phyloP scores from a whole-genome alignment of 345 rosid species.

The Barbarea vulgaris region DNA sequence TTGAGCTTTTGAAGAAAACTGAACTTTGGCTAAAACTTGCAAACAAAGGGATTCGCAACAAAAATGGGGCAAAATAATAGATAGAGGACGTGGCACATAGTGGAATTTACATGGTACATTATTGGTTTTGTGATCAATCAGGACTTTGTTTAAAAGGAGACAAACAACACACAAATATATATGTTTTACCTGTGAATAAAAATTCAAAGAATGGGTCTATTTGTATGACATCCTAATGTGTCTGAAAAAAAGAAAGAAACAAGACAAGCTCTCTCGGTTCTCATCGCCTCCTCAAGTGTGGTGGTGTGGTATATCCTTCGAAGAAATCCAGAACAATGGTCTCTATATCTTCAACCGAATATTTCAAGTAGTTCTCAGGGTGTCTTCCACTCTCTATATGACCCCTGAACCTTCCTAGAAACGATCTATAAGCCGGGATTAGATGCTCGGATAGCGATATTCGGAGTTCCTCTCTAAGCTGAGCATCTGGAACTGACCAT shows the following conservation, averaged over 20 bases:
- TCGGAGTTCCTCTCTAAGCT: constrained; percentile 89
- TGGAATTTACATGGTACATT: not conserved
- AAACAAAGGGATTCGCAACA: not conserved
- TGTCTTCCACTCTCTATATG: constrained; percentile 93
- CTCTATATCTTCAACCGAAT: constrained; percentile 86
- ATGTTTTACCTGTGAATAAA: constrained; percentile 20
- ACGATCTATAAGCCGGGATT: constrained; percentile 93
- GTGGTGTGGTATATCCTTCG: constrained; percentile 79
- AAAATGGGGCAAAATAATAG: not conserved
- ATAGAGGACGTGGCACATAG: not conserved
- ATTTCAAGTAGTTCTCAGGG: constrained; percentile 93
- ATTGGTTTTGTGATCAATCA: constrained; percentile 19
- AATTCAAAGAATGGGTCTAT: constrained; percentile 41
- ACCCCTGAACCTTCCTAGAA: constrained; percentile 87
- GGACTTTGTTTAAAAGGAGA: constrained; percentile 16
- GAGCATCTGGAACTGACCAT: constrained; percentile 82
- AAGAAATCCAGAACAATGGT: constrained; percentile 86
- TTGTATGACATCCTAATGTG: constrained; percentile 28
- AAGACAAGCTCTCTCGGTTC: constrained; percentile 61
- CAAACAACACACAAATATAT: constrained; percentile 21
- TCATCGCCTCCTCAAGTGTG: constrained; percentile 76
- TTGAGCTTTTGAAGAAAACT: not conserved
- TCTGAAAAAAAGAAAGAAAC: constrained; percentile 53
- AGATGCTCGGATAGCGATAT: constrained; percentile 80
- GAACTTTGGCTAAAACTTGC: not conserved